Percentiles rank a stretch among this genome's conserved stretches.
These are phyloP conservation scores for Aspergillus niger DNA, from an alignment of 2,329 filamentous ascomycete genomes.

Conservation along the genomic window DNA sequence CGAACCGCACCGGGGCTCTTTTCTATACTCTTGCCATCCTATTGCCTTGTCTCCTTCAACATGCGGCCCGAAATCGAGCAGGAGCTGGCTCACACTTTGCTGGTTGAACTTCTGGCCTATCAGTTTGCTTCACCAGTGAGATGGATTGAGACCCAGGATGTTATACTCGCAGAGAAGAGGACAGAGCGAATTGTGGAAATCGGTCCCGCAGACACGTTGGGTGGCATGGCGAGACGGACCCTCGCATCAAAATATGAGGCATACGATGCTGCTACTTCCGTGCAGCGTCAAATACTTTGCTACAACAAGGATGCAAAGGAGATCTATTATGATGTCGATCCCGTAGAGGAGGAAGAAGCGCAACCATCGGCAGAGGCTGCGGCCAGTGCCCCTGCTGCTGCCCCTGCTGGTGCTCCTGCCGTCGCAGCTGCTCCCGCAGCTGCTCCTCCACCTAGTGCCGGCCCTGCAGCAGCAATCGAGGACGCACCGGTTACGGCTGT, in stretches of 20 bases:
- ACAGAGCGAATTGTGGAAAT: conserved; percentile 98
- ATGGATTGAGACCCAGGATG: conserved; percentile 99
- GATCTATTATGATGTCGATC: conserved; percentile 98
- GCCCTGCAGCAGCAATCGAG: conserved; percentile 81
- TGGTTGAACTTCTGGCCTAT: conserved; percentile 98
- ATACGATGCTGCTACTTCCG: conserved; percentile 93
- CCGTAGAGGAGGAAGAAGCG: conserved; percentile 84
- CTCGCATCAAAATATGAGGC: conserved; percentile 97
- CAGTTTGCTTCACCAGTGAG: conserved; percentile 98
- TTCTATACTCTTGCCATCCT: conserved; percentile 14
- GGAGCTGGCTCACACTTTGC: conserved; percentile 95
- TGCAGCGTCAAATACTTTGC: conserved; percentile 96
- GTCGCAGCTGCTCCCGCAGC: conserved; percentile 58
- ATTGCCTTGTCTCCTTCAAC: conserved; percentile 41
- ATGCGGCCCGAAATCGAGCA: conserved; percentile 99
- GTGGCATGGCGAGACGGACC: conserved; percentile 96
- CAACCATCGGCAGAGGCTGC: conserved; percentile 43
- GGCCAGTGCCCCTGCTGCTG: conserved; percentile 43
- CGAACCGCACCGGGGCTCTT: neutral
- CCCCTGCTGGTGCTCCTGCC: conserved; percentile 49
- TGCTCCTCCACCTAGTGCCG: conserved; percentile 67
- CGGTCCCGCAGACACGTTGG: conserved; percentile 92
- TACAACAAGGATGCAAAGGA: conserved; percentile 99
- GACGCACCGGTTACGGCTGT: conserved; percentile 86
- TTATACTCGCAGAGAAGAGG: conserved; percentile 92